Evolutionary conservation across 441 rosid genomes (phyloP).

Genomic region (Francoa sonchifolia): DNA sequence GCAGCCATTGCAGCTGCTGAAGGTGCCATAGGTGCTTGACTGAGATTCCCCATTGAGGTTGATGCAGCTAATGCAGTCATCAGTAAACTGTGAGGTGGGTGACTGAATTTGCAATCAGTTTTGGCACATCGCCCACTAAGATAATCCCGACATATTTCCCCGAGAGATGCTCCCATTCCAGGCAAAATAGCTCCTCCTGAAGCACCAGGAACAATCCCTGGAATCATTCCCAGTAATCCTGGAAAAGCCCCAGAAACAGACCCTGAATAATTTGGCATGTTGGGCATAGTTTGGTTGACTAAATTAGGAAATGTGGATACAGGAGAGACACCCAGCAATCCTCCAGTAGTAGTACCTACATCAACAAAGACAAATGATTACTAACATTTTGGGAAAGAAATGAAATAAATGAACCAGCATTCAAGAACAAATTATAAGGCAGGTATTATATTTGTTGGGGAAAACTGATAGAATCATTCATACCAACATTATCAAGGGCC

Average conservation of each 20-base stretch:
- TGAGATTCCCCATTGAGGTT: constrained; percentile 69
- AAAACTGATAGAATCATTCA: no score
- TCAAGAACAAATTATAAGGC: no score
- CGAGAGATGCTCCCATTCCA: constrained; percentile 91
- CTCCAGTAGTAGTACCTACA: constrained; percentile 70
- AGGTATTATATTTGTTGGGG: no score
- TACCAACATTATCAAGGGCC: no score
- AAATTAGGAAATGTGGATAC: constrained; percentile 60
- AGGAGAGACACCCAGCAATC: constrained; percentile 67
- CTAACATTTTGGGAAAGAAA: neutral
- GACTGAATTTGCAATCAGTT: constrained; percentile 79
- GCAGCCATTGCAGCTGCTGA: constrained; percentile 99
- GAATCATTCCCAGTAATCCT: constrained; percentile 88
- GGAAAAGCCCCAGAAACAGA: constrained; percentile 90
- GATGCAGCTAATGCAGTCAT: constrained; percentile 93
- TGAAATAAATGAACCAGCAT: no score
- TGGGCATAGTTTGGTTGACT: constrained; percentile 92
- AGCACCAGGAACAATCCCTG: constrained; percentile 77
- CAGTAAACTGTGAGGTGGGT: constrained; percentile 83
- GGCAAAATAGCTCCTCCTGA: constrained; percentile 95
- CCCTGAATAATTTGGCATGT: constrained; percentile 97
- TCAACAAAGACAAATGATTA: constrained; percentile 1
- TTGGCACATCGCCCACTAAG: constrained; percentile 75
- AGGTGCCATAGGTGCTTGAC: constrained; percentile 98
- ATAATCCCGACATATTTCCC: constrained; percentile 93